These are phyloP conservation scores for Candida dubliniensis DNA, from an alignment of 1,139 yeast genomes.

Conservation along the genomic window DNA sequence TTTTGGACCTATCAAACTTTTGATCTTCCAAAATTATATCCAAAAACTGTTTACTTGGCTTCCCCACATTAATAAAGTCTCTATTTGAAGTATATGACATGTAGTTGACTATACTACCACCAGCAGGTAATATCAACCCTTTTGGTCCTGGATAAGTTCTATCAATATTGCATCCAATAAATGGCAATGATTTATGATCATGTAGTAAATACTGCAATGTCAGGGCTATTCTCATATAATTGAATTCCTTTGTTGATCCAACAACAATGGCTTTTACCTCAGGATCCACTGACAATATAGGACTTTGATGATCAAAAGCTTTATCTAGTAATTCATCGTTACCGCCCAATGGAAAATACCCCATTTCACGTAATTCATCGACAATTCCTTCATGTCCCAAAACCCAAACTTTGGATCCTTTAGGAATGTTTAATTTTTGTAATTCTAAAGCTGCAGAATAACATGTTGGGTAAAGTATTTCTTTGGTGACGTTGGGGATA, in stretches of 20 bases:
- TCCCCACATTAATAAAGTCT: slow-evolving; percentile 38
- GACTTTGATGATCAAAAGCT: slow-evolving; percentile 26
- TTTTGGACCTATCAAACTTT: slow-evolving; percentile 26
- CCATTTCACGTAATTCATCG: slow-evolving; percentile 66
- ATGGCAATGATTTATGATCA: slow-evolving; percentile 33
- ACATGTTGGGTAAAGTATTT: slow-evolving; percentile 38
- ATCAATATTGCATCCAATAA: slow-evolving; percentile 44
- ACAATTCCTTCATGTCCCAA: slow-evolving; percentile 83
- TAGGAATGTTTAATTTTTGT: slow-evolving; percentile 24
- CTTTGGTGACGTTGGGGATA: slow-evolving; percentile 28
- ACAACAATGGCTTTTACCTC: slow-evolving; percentile 44
- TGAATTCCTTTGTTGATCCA: slow-evolving; percentile 41
- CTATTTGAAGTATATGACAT: slow-evolving; percentile 39
- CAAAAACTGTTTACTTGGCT: slow-evolving; percentile 36
- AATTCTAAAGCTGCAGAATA: slow-evolving; percentile 36
- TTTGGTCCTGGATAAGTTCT: slow-evolving; percentile 42
- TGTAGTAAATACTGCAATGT: slow-evolving; percentile 41
- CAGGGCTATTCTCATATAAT: slow-evolving; percentile 39
- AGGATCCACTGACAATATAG: slow-evolving; percentile 41
- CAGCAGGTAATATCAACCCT: slow-evolving; percentile 42
- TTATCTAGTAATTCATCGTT: slow-evolving; percentile 44
- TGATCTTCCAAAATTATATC: slow-evolving; percentile 30
- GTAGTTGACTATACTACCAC: slow-evolving; percentile 42
- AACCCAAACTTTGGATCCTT: slow-evolving; percentile 67
- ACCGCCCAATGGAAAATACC: slow-evolving; percentile 76